These are phyloP conservation scores for Eucommia ulmoides DNA, from an alignment of 257 asterid genomes.

Conservation along the genomic window DNA sequence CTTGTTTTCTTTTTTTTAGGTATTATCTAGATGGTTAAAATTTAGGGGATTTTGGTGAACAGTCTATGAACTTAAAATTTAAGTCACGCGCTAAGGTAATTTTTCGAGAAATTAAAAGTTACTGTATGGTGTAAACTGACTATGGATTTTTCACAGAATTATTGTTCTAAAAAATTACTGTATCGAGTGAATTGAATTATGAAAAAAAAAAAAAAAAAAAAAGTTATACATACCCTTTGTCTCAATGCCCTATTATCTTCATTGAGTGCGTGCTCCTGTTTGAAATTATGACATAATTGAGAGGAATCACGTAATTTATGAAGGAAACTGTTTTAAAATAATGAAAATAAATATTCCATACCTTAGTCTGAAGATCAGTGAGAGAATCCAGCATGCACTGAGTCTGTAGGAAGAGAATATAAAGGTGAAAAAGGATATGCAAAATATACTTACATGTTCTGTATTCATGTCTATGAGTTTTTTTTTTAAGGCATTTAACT, in stretches of 20 bases:
- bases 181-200: too few relatives aligned
- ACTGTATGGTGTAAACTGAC: background rate
- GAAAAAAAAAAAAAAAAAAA: too few relatives aligned
- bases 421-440: background rate
- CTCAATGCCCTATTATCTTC: constrained; percentile 85
- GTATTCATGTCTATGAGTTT: too few relatives aligned
- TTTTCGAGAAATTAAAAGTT: background rate
- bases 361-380: constrained; percentile 84
- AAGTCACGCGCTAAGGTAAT: background rate
- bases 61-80: background rate
- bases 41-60: background rate
- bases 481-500: too few relatives aligned
- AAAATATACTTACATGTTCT: too few relatives aligned
- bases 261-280: constrained; percentile 82
- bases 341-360: constrained; percentile 6
- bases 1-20: too few relatives aligned
- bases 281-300: constrained; percentile 2
- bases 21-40: too few relatives aligned
- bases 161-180: too few relatives aligned
- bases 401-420: constrained; percentile 39
- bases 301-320: background rate
- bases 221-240: constrained; percentile 47
- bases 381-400: constrained; percentile 95
- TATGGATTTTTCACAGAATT: too few relatives aligned
- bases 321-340: background rate